Base-by-base conservation (phyloP, 2,329 filamentous ascomycete species). In the Chaetomiaceae sp. region DNA sequence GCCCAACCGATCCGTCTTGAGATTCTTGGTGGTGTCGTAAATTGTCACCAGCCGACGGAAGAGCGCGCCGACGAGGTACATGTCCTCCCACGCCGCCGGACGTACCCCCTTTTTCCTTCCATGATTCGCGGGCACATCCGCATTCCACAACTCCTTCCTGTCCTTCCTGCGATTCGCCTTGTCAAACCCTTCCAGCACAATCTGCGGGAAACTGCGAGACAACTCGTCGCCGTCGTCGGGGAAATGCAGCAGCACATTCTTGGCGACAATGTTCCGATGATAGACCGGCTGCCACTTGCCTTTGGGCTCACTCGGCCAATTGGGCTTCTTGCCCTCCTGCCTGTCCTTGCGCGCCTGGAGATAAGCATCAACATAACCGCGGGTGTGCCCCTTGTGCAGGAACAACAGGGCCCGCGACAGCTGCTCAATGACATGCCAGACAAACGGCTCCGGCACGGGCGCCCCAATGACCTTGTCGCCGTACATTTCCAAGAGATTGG, bases 361-460 rank as follows among this genome's bases (percentile, higher is more conserved):
- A 27, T 10, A 27, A 6, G 25, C 6, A 10, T 25, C n/a, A 10
- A 34, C 12, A 3, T 50, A 37, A 3, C 3, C 7, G 4, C 44
- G 39, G 8, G 34, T 44, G 13, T 39, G 17, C 3, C 53, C 55
- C 2, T 27, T 49, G 21, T 50, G 48, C 14, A 57, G 42, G 16
- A 20, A 54, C 20, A 53, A 16, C 19, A 59, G 23, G 1, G 57
- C 57, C 4, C 44, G 44, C 4, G 30, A 12, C 17, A 57, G 49
- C 51, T 59, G 55, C 20, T 53, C 49, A 5, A 53, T 50, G 35
- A 57, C 47, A 21, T 57, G 50, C 55, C 57, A 59, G 45, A 59
- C 45, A 10, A 59, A 57, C 1, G 47, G 20, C 48, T 57, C 57
- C 6, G 51, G 48, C 2, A 58, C n/a, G n/a, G 7, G 34, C n/a